Evolutionary conservation across 2,329 filamentous ascomycete genomes (phyloP), one percentile per base, ranked within the genome.

Genomic region (Aspergillus sojae): DNA sequence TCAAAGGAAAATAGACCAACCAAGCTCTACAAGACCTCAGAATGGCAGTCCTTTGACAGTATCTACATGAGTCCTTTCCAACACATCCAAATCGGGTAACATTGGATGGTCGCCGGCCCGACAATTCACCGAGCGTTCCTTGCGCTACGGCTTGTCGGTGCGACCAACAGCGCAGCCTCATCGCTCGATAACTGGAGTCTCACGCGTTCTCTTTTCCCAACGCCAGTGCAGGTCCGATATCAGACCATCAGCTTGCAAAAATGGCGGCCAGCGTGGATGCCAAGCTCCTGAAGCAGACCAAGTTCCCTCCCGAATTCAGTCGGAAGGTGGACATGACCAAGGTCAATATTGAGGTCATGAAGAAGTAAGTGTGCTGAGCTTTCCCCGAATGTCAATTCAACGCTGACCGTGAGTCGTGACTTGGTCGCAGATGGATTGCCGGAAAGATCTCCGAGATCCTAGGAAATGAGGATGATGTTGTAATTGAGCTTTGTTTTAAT

Each of bases 321-420:
- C 89, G 92, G 77, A 97, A 97, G 83, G 95, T 99, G 68, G 94
- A 99, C 82, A 97, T 96, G 88, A 88, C 89, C 71, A 98, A 98
- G 82, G 93, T 99, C 79, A 97, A 99, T 76, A 84, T 97, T 57
- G 93, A 96, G 78, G 92, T 99, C 61, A 96, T 99, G 89, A 97
- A 97, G 85, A 96, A 95, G 92, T 96, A 76, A 74, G 89, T 80
- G 65, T 43, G 10, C 34, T 55, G 32, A 55, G n/a, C 30, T 26
- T 39, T 39, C 58, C 54, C 61, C 67, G 63, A 41, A 65, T 61
- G 64, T 39, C 57, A 54, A 57, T 61, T 62, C 58, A 62, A 54
- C 7, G 32, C 67, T 72, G 41, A 67, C 53, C 26, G n/a, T 34
- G 54, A 21, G 19, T 7, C 9, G 19, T 52, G 19, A 50, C 6